Evolutionary conservation across 2,329 filamentous ascomycete species (phyloP), one percentile per base, ranked within the genome.

Genomic region (Fusarium sp.): DNA sequence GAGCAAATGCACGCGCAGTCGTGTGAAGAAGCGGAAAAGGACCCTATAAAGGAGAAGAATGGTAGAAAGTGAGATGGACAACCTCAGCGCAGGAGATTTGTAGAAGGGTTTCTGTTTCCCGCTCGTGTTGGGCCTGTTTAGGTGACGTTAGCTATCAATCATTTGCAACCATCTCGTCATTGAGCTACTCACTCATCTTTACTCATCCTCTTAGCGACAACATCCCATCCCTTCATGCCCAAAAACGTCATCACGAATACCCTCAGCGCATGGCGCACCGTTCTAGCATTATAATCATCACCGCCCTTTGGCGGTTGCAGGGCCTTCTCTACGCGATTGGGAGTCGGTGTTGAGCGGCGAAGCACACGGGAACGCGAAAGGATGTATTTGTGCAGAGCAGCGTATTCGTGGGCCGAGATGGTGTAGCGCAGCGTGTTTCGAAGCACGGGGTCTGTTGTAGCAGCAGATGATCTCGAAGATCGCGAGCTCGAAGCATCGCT

Each of bases 31-130:
- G 60, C 95, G 92, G 80, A 95, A 93, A 24, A 98, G 88, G 1
- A 97, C 84, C 28, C 96, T 89, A 77, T 99, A 96, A 63, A 97
- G 88, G 42, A 98, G 88, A 20, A 98, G 85, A 66, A 97, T 93
- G 4, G 92, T 86, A 17, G 94, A 94, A 15, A 97, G 85, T 0
- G 93, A 96, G 10, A 94, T 83, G 0, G 94, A 95, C 11, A 97
- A 84, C 55, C 94, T 88, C 49, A 96, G 82, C 23, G 91, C 91
- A 0, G 89, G 84, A 1, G 90, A 93, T 64, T 85, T 87, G 79
- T 87, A 85, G 17, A 88, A 80, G 0, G 86, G 83, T 40, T 84
- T 79, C 70, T 85, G 87, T 70, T 84, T 77, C n/a, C 68, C 58
- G 14, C 75, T 77, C 19, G 59, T 40, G 19, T 66, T 67, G 3